Base-by-base conservation (phyloP, 257 asterid genomes). In the Ocimum tenuiflorum region DNA sequence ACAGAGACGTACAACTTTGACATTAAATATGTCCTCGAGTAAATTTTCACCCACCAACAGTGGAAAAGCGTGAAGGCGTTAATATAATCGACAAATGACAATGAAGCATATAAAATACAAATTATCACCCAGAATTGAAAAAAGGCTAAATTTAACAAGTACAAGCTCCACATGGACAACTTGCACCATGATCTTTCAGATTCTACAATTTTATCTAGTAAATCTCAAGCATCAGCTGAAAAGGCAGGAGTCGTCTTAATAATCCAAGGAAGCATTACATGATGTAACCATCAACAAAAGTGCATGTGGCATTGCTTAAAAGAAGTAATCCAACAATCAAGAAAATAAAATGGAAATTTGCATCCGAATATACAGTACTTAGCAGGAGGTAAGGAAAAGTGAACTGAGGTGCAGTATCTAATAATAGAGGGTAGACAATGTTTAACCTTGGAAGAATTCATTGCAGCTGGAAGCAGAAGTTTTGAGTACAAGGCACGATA, bases 401-500 rank as follows among this genome's bases (percentile, higher is more conserved):
- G 12, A 18, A 18, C 0, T 29, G 35, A 69, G 36, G 27, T 38
- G 53, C 53, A 48, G 31, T 50, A 73, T 62, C 31, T 31, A 74
- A 50, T 54, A 65, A 58, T 8, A 45, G 27, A 35, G 27, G 9
- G 70, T 58, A 13, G 67, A 65, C 24, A 50, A 60, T 33, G 58
- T 23, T n/a, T 38, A 60, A 86, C 99, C 94, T 94, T 94, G 45
- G 99, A 94, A 71, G 99, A 94, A 81, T 82, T 85, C 91, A 94
- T 94, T 1, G 99, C 95, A 74, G 97, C 88, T 27, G 97, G 97
- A 60, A 85, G 87, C 65, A 94, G 77, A 43, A 94, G 91, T 78
- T 90, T 94, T 12, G 99, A 80, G 80, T 94, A 94, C 80, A 94
- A 86, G 67, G 96, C 99, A 52, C 99, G 99, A 75, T 90, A 94